phyloP scores from a whole-genome alignment of 2,329 filamentous ascomycete species.

The Botrytis medusae region DNA sequence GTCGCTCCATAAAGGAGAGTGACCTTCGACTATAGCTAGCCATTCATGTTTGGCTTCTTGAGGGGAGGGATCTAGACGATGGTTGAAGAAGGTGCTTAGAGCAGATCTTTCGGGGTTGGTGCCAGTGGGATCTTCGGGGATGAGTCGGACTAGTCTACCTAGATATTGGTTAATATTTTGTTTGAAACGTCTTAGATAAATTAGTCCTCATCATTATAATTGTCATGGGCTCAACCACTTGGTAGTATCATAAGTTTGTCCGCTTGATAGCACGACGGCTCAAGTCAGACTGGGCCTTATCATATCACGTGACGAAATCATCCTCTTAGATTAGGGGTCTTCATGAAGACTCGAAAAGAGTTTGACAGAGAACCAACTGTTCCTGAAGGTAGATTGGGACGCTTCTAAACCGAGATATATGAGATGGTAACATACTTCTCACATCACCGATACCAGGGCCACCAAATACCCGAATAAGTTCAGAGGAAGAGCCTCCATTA shows the following conservation, averaged over 20 bases:
- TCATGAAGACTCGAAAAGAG: background rate
- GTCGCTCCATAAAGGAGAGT: conserved; percentile 66
- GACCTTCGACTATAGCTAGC: conserved; percentile 85
- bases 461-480: conserved; percentile 91
- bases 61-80: conserved; percentile 68
- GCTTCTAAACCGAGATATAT: background rate
- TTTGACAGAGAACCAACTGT: background rate
- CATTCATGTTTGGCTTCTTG: conserved; percentile 71
- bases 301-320: background rate
- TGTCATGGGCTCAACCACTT: background rate
- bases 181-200: background rate
- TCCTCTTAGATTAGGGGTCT: background rate
- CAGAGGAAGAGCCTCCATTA: conserved; percentile 91
- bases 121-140: conserved; percentile 60
- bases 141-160: conserved; percentile 88
- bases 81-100: conserved; percentile 82
- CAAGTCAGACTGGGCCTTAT: background rate
- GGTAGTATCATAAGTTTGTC: background rate
- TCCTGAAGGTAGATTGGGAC: background rate
- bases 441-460: conserved; percentile 84
- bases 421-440: conserved; percentile 56
- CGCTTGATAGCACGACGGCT: background rate
- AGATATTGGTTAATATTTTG: conserved; percentile 1
- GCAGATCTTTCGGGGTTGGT: conserved; percentile 63
- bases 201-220: background rate